Base-by-base conservation (phyloP, 2,329 filamentous ascomycete genomes). In the Grosmannia clavigera region DNA sequence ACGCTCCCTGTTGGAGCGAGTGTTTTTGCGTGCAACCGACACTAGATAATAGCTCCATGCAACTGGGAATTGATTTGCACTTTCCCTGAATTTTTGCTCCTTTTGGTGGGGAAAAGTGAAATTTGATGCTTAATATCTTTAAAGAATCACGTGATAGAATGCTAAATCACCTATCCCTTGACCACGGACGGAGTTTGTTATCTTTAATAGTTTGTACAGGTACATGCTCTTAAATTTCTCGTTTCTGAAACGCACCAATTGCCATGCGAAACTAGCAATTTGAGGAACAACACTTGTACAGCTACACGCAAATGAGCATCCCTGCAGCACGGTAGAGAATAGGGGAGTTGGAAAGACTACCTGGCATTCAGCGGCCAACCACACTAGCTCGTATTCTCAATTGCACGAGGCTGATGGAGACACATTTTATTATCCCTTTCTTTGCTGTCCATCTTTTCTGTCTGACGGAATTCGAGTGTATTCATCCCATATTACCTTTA, bases 381-480 rank as follows among this genome's bases (percentile, higher is more conserved):
- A 58, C 22, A 52, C 38, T 19, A 27, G 53, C 58, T 61, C 59
- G 57, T 59, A 61, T 61, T 57, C 60, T 58, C 58, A 61, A 61
- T 61, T 64, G 58, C 63, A 58, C 64, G 65, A 67, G 65, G 65
- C 66, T 66, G 67, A 61, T 66, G 61, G 64, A 65, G 65, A 67
- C 67, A 67, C 65, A 54, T 60, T 63, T 67, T 67, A 43, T 54
- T 57, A 43, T 58, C 53, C 48, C 57, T 55, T 55, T 55, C 58
- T 38, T 35, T n/a, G 67, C 63, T 56, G 55, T 55, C 62, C 60
- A 61, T 54, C 52, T 59, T 60, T 43, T 58, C 48, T 56, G 54
- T 46, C 58, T 48, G 38, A 54, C 50, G 50, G 48, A 58, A 52
- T 40, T 22, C 31, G 54, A 25, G 12, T 55, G 27, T 5, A 25